These are phyloP conservation scores for Pyrrhoderma lamaoense DNA, from an alignment of 1,284 basidiomycete species.

Conservation along the genomic window DNA sequence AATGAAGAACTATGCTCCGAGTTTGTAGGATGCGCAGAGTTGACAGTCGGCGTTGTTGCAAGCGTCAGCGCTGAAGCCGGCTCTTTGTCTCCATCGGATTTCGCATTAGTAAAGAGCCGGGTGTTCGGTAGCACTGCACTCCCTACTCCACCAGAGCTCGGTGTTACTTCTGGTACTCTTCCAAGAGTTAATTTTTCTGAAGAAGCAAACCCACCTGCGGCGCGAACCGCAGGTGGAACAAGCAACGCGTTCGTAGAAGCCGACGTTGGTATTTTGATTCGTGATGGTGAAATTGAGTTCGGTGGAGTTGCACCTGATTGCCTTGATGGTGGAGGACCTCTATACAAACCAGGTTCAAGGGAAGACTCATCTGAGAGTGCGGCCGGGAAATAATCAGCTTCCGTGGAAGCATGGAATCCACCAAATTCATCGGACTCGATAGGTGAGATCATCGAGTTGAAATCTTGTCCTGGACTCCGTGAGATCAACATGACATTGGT, in stretches of 20 bases:
- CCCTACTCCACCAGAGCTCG: neutral
- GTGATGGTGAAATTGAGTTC: neutral
- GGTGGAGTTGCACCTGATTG: neutral
- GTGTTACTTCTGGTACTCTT: neutral
- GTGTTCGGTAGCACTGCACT: neutral
- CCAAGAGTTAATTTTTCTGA: neutral
- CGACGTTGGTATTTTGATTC: neutral
- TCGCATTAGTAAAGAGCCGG: neutral
- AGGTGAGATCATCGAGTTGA: conserved; percentile 7
- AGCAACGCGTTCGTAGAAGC: neutral
- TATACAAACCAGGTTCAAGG: too few relatives aligned
- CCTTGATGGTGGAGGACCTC: too few relatives aligned
- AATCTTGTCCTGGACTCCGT: conserved; percentile 15
- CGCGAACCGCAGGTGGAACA: conserved; percentile 11
- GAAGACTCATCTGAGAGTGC: neutral
- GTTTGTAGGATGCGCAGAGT: neutral
- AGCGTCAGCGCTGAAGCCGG: neutral
- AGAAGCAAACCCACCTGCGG: conserved; percentile 11
- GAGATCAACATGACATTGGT: conserved; percentile 13
- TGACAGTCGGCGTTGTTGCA: conserved; percentile 2
- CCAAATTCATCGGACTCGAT: conserved; percentile 1
- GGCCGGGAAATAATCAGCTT: neutral
- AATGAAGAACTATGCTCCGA: conserved; percentile 11
- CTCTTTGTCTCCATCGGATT: neutral
- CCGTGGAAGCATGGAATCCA: conserved; percentile 1